Percentiles rank a stretch among this genome's conserved stretches.
Conservation (phyloP, 768 basidiomycete species). For the Xerocomellus chrysenteron region DNA sequence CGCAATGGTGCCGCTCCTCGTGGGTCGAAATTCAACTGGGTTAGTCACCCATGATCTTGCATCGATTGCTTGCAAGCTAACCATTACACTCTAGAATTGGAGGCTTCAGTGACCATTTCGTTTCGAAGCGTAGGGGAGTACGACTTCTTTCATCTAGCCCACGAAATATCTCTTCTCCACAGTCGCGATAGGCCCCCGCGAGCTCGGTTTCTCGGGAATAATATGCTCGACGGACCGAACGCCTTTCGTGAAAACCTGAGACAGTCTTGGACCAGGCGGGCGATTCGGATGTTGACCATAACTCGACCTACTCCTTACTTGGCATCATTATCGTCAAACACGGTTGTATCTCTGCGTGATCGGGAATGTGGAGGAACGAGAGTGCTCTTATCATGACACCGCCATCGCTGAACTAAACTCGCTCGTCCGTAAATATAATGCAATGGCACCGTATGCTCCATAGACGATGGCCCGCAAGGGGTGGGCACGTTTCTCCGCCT, state of each 20-base stretch:
- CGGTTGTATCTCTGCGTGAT: conserved; percentile 54
- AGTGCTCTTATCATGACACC: conserved; percentile 64
- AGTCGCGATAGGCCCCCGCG: conserved; percentile 48
- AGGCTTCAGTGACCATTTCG: conserved; percentile 43
- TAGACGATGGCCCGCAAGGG: conserved; percentile 2
- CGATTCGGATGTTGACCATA: conserved; percentile 58
- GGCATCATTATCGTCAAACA: conserved; percentile 33
- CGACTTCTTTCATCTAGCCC: conserved; percentile 35
- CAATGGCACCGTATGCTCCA: conserved; percentile 64
- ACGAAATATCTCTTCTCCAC: conserved; percentile 50
- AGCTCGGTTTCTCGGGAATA: conserved; percentile 50
- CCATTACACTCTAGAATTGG: conserved; percentile 53
- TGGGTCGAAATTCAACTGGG: conserved; percentile 84
- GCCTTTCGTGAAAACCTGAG: conserved; percentile 65
- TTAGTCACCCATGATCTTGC: conserved; percentile 30
- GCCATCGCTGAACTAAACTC: conserved; percentile 72
- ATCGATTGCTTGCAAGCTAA: conserved; percentile 1
- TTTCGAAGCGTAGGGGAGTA: neutral
- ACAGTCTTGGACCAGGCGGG: conserved; percentile 74
- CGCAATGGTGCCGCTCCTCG: conserved; percentile 77
- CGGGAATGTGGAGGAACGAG: conserved; percentile 67
- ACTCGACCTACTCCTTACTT: conserved; percentile 41
- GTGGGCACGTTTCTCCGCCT: conserved; percentile 18
- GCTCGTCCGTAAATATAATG: conserved; percentile 77
- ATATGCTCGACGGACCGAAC: neutral